Evolutionary conservation across 2,329 filamentous ascomycete genomes (phyloP), one percentile per base, ranked within the genome.

Genomic region (Aureobasidium sp.): DNA sequence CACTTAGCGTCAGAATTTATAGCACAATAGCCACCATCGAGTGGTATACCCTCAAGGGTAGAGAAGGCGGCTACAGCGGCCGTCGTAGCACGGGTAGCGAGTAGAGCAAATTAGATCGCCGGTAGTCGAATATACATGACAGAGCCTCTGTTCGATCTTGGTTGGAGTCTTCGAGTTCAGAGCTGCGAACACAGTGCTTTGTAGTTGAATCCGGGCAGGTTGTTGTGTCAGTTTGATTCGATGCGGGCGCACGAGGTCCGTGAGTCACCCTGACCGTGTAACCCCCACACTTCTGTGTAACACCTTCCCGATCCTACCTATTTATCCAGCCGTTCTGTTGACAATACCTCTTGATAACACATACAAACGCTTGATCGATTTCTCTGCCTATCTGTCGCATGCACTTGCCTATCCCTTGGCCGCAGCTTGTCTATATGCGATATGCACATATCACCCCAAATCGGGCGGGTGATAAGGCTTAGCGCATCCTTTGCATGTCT

Each of bases 401-500:
- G 39, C 39, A 42, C 54, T 58, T 58, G 54, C 54, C 54, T 32
- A 29, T 29, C 3, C 8, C 54, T 48, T 58, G 54, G 54, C 54
- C 54, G 54, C 42, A 27, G 41, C 54, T 58, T 58, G 27, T 58
- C 16, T 30, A 37, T 58, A 58, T 44, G 32, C 42, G 54, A 58
- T n/a, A n/a, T 39, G 32, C 54, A 58, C 21, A 16, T 37, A 14
- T 32, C 39, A 30, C 29, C 42, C 54, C 21, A 30, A 48, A 25
- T n/a, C 3, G 42, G 54, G 21, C 30, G 10, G 25, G 7, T 57
- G 25, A 58, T 39, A 58, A 58, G 51, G 32, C 54, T 58, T 58
- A 48, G 54, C 54, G 54, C 54, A 58, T 48, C 32, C 42, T 58
- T 58, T 29, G 10, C n/a, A 30, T 48, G 16, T 58, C 54, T 58